Evolutionary conservation across 495 filamentous ascomycete species (phyloP).

Genomic region (Delitschia confertaspora): DNA sequence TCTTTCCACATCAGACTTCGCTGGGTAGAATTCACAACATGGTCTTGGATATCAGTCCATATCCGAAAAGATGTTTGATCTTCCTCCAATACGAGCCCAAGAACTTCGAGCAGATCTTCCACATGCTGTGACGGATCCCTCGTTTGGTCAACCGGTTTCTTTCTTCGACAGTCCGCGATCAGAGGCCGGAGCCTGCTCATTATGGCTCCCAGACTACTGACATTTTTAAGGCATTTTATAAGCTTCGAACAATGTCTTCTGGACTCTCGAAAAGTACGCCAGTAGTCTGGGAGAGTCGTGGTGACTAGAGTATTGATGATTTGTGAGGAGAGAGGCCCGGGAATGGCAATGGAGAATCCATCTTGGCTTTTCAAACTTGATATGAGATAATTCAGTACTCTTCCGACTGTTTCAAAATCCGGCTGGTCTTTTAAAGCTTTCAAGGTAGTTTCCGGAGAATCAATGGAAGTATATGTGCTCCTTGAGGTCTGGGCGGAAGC

Average conservation of each 20-base stretch:
- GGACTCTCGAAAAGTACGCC: constrained; percentile 41
- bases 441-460: constrained; percentile 51
- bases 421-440: constrained; percentile 57
- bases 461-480: not conserved
- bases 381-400: constrained; percentile 47
- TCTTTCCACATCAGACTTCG: constrained; percentile 58
- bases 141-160: constrained; percentile 32
- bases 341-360: constrained; percentile 52
- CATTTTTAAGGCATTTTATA: constrained; percentile 58
- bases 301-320: constrained; percentile 61
- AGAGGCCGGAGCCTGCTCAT: constrained; percentile 51
- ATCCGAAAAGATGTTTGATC: constrained; percentile 47
- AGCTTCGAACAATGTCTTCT: constrained; percentile 39
- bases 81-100: constrained; percentile 48
- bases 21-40: constrained; percentile 34
- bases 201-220: constrained; percentile 63
- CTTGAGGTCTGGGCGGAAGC: not conserved
- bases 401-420: constrained; percentile 46
- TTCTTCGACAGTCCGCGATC: constrained; percentile 36
- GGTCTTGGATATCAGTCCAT: constrained; percentile 40
- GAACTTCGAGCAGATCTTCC: constrained; percentile 38
- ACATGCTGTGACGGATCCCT: constrained; percentile 37
- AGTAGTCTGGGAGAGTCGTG: constrained; percentile 67
- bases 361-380: constrained; percentile 23
- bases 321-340: constrained; percentile 57